These are phyloP conservation scores for Dentiscutata heterogama DNA, from an alignment of 371 early-diverging fungal species.

Conservation along the genomic window DNA sequence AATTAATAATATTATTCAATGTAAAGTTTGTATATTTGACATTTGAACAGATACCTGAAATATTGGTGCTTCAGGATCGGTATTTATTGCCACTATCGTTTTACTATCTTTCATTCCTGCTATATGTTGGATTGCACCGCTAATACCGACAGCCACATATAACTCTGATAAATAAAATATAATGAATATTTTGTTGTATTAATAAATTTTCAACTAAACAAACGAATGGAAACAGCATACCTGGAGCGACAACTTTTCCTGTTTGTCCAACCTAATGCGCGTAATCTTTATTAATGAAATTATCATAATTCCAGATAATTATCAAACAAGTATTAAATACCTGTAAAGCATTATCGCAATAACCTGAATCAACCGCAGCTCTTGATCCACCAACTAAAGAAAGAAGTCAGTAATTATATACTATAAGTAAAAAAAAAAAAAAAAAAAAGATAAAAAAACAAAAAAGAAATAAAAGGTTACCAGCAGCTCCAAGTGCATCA, in stretches of 20 bases:
- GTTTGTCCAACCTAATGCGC: constrained; percentile 89
- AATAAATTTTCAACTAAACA: background rate
- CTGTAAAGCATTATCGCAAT: constrained; percentile 95
- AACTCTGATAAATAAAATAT: constrained; percentile 63
- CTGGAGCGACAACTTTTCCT: constrained; percentile 97
- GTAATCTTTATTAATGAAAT: too few relatives aligned
- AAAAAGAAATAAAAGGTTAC: constrained; percentile 59
- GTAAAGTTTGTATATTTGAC: background rate
- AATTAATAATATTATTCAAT: background rate
- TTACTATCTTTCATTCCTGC: constrained; percentile 99
- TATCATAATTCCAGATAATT: background rate
- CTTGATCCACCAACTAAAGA: constrained; percentile 94
- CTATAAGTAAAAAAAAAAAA: background rate
- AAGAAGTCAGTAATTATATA: background rate
- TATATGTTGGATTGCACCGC: constrained; percentile 97
- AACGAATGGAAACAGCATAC: constrained; percentile 49
- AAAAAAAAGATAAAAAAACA: too few relatives aligned
- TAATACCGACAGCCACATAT: constrained; percentile 96
- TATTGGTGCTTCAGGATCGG: constrained; percentile 98
- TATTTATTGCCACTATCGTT: constrained; percentile 98
- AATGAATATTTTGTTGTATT: background rate
- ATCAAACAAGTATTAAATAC: background rate
- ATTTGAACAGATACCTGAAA: constrained; percentile 71
- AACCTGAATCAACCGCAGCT: constrained; percentile 98
- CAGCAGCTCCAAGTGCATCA: constrained; percentile 95